Conservation (phyloP, 2,329 filamentous ascomycete genomes). For the Huntiella omanensis region DNA sequence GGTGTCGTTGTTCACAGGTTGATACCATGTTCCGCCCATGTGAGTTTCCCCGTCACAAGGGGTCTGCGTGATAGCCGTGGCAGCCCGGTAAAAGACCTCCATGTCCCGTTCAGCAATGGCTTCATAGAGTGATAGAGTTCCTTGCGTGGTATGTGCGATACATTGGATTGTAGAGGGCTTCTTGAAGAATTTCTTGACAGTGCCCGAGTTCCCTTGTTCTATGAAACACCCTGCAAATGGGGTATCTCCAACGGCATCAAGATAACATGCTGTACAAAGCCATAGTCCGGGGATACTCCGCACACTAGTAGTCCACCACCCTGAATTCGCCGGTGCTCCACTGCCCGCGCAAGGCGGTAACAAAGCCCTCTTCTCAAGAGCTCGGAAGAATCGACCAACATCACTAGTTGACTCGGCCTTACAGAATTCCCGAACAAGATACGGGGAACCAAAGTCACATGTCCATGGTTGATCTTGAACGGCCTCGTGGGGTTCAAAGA, state of each 20-base stretch:
- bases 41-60: constrained; percentile 17
- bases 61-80: constrained; percentile 13
- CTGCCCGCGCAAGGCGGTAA: constrained; percentile 1
- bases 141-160: too few species aligned
- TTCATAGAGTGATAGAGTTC: background rate
- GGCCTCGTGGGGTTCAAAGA: constrained; percentile 17
- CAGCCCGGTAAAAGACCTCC: constrained; percentile 15
- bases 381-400: constrained; percentile 17
- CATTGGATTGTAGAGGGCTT: too few species aligned
- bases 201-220: too few species aligned
- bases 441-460: constrained; percentile 17
- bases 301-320: constrained; percentile 7
- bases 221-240: constrained; percentile 15
- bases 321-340: background rate
- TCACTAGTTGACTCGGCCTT: constrained; percentile 14
- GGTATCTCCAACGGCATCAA: constrained; percentile 18
- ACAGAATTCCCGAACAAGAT: constrained; percentile 13
- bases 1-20: constrained; percentile 12
- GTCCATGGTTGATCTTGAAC: constrained; percentile 16
- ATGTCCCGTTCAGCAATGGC: constrained; percentile 16
- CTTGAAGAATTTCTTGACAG: too few species aligned
- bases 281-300: constrained; percentile 15
- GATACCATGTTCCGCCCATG: constrained; percentile 19
- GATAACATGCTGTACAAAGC: constrained; percentile 20
- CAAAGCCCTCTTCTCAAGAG: background rate